Conservation (phyloP, 73 alveolate genomes). For the Symbiodinium pilosum region DNA sequence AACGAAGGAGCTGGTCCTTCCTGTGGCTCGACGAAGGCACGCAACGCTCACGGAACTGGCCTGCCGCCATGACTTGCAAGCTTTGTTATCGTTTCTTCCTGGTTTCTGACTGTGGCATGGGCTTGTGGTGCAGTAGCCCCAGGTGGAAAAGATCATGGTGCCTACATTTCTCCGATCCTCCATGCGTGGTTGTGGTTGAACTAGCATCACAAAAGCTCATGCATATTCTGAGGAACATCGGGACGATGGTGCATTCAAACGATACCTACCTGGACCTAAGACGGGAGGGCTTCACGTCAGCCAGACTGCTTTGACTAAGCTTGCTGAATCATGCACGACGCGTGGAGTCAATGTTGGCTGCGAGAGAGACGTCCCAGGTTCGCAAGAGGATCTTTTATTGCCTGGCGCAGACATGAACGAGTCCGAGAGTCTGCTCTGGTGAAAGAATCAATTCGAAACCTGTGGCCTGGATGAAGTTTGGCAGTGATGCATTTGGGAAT, state of each 20-base stretch:
- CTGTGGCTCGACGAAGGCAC: no score
- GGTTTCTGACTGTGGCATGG: neutral
- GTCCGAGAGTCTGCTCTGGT: neutral
- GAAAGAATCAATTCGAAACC: slow-evolving; percentile 36
- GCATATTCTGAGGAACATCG: neutral
- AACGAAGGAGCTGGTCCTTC: no score
- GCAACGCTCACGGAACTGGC: no score
- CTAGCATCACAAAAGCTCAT: no score
- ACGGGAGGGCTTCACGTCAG: slow-evolving; percentile 32
- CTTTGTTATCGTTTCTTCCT: no score
- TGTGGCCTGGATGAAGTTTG: neutral
- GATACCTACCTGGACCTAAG: slow-evolving; percentile 72
- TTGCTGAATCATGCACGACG: neutral
- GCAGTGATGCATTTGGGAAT: neutral
- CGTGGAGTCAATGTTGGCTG: no score
- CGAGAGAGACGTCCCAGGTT: neutral
- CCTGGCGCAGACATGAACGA: slow-evolving; percentile 87
- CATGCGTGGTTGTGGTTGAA: no score
- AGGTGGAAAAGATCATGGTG: no score
- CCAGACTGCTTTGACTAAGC: neutral
- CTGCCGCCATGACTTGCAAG: no score
- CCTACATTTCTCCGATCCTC: no score
- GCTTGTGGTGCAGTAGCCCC: no score
- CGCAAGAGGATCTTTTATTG: slow-evolving; percentile 46
- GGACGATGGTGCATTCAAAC: slow-evolving; percentile 56